phyloP scores from a whole-genome alignment of 1,284 basidiomycete species.

The Ganoderma lingzhi region DNA sequence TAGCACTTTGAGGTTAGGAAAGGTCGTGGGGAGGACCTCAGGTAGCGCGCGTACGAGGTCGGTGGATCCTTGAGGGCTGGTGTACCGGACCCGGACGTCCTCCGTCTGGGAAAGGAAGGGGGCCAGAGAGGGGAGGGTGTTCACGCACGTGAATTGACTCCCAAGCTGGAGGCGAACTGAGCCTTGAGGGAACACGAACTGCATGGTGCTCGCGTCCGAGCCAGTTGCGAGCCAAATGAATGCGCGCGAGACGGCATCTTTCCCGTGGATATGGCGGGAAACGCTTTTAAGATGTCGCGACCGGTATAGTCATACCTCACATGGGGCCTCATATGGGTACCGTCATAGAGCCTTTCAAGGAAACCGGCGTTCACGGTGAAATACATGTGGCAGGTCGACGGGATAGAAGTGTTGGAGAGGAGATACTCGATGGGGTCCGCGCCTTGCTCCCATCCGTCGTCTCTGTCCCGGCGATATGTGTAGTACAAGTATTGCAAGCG shows the following conservation, averaged over 20 bases:
- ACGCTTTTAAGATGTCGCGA: too few species aligned
- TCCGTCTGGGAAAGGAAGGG: neutral
- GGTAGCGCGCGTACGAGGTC: too few species aligned
- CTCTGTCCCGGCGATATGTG: too few species aligned
- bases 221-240: neutral
- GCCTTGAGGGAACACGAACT: neutral
- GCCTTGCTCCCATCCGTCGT: too few species aligned
- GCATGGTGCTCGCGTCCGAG: neutral
- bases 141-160: neutral
- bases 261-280: neutral
- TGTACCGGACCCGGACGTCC: too few species aligned
- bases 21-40: neutral
- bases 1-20: neutral
- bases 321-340: too few species aligned
- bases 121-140: too few species aligned
- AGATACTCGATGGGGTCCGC: neutral
- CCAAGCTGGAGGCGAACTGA: neutral
- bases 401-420: neutral
- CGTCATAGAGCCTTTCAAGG: too few species aligned
- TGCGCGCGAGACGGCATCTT: neutral
- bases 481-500: neutral
- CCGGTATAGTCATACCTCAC: neutral
- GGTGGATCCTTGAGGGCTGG: neutral
- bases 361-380: neutral
- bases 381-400: conserved; percentile 6